A percentile compares a stretch with the other conserved stretches of the same genome.
phyloP scores from a whole-genome alignment of 1,284 basidiomycete species.

The Flammula alnicola region DNA sequence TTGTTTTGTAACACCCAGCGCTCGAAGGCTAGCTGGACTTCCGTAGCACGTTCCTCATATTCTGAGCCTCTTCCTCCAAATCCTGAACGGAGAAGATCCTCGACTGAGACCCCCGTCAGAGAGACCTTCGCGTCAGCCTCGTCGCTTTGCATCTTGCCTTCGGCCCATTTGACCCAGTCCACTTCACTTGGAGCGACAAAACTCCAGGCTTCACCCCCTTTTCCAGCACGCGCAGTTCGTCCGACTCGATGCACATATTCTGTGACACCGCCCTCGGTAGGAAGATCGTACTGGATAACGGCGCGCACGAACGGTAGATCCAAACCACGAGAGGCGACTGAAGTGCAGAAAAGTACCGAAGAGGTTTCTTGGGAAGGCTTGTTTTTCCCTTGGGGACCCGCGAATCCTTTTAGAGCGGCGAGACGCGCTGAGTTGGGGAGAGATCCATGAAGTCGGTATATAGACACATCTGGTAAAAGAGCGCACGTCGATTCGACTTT shows the following conservation, averaged over 20 bases:
- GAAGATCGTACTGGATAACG: conserved; percentile 96
- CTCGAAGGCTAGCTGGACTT: conserved; percentile 95
- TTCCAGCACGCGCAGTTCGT: conserved; percentile 94
- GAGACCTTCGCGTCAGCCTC: conserved; percentile 49
- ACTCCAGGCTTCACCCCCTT: conserved; percentile 93
- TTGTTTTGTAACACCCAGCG: conserved; percentile 86
- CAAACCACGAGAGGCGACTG: conserved; percentile 96
- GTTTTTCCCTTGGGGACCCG: conserved; percentile 45
- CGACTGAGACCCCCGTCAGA: conserved; percentile 67
- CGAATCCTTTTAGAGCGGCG: conserved; percentile 83
- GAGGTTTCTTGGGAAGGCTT: conserved; percentile 40
- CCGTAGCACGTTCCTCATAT: conserved; percentile 91
- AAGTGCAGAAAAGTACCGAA: conserved; percentile 92
- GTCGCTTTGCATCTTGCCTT: conserved; percentile 73
- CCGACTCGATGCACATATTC: conserved; percentile 98
- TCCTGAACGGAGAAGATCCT: conserved; percentile 76
- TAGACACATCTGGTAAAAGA: conserved; percentile 80
- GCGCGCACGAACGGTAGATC: conserved; percentile 95
- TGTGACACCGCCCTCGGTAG: conserved; percentile 95
- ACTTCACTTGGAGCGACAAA: conserved; percentile 87
- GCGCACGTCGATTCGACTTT: conserved; percentile 66
- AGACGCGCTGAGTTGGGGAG: conserved; percentile 84
- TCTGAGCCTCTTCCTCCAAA: conserved; percentile 86
- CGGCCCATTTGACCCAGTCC: conserved; percentile 90
- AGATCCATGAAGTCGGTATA: conserved; percentile 96